Evolutionary conservation across 208 protist genomes (phyloP).

Genomic region (Acanthamoeba triangularis): DNA sequence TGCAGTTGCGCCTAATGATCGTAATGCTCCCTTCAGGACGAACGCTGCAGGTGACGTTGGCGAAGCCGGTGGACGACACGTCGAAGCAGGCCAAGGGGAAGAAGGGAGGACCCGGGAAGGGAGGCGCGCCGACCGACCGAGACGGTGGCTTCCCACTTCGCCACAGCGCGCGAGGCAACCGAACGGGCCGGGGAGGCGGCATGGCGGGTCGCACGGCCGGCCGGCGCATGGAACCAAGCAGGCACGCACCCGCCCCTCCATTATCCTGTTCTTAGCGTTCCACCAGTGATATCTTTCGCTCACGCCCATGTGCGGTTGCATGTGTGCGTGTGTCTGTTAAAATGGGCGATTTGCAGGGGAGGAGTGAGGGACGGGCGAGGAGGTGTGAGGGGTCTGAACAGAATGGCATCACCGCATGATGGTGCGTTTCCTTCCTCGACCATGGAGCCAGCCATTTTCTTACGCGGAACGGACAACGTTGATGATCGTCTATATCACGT

Average conservation of each 20-base stretch:
- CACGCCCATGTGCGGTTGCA: too few species aligned
- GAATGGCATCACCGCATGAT: too few species aligned
- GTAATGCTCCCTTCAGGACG: neutral
- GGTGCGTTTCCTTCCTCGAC: too few species aligned
- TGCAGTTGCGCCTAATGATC: too few species aligned
- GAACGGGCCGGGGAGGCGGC: neutral
- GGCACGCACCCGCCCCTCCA: neutral
- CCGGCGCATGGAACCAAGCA: neutral
- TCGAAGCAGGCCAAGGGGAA: conserved; percentile 16
- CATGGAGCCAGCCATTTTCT: too few species aligned
- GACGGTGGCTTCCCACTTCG: neutral
- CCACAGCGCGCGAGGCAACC: neutral
- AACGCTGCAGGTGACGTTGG: conserved; percentile 45
- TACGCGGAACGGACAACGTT: neutral
- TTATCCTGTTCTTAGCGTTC: too few species aligned
- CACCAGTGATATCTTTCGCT: too few species aligned
- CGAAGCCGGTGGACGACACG: conserved; percentile 60
- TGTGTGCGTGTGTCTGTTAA: neutral
- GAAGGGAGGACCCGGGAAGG: neutral
- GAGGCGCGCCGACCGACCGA: neutral
- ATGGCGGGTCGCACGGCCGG: neutral
- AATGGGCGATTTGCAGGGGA: too few species aligned
- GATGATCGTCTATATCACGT: neutral
- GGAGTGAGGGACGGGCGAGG: too few species aligned
- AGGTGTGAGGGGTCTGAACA: too few species aligned